Evolutionary conservation across 1,284 basidiomycete species (phyloP), one percentile per base, ranked within the genome.

Genomic region (Somion occarium): DNA sequence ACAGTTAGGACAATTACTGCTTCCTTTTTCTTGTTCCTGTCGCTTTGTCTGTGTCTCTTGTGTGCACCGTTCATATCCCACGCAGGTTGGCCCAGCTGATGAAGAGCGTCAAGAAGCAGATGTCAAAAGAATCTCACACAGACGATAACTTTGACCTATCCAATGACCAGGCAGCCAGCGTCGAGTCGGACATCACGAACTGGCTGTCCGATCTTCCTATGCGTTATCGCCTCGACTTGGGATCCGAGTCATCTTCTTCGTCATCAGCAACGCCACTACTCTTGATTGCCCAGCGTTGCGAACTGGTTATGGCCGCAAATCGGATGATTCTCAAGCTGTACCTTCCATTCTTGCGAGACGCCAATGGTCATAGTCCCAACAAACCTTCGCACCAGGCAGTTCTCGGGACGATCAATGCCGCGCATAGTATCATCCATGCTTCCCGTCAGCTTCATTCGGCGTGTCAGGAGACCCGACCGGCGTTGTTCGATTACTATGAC

Each of bases 301-400:
- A 85, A 56, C 68, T 88, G 42, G 73, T 74, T 0, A 75, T 85
- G 37, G 69, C 76, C 38, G 80, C 82, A 3, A 75, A 86, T 53
- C 68, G 79, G 39, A 62, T 86, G 46, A 71, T 85, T 51, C 68
- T 88, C 56, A 81, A 79, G 64, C 69, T 80, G 7, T 88, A 84
- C 62, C 62, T 82, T n/a, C 85, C 86, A 0, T 85, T 87, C 65
- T 62, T 86, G 50, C 76, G 69, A 66, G 58, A 66, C 58, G 50
- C 56, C 61, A 39, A 12, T 19, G 30, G 15, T 52, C 53, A 61
- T 22, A 50, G 58, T 27, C 49, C 56, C 42, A 47, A 61, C 52
- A 52, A 64, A 59, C 57, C 70, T 15, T 62, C 64, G 12, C 71
- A 77, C 53, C 77, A 78, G 52, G 82, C 82, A 1, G 73, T 74